A percentile compares a stretch with the other conserved stretches of the same genome.
phyloP scores from a whole-genome alignment of 2,329 filamentous ascomycete genomes.

The Fusarium pilosicola region DNA sequence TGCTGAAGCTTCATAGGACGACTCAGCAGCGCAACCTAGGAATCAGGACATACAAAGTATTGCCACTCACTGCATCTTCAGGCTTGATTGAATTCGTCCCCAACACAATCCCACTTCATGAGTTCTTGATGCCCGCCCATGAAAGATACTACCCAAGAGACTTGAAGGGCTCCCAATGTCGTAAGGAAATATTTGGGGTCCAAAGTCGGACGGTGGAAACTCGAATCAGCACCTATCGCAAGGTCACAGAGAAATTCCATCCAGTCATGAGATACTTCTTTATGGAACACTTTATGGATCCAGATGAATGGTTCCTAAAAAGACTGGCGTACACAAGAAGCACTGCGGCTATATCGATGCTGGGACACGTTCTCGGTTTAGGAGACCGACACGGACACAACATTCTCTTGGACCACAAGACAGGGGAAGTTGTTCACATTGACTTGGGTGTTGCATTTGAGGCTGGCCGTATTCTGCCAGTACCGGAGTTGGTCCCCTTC shows the following conservation, averaged over 20 bases:
- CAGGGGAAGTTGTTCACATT: constrained; percentile 95
- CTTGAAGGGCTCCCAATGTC: constrained; percentile 77
- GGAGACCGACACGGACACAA: constrained; percentile 97
- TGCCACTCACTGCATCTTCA: constrained; percentile 84
- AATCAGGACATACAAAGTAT: constrained; percentile 96
- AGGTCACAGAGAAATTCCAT: constrained; percentile 82
- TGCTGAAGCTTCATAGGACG: constrained; percentile 84
- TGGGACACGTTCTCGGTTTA: constrained; percentile 91
- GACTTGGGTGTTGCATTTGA: constrained; percentile 98
- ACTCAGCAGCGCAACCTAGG: constrained; percentile 89
- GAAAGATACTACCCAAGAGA: constrained; percentile 87
- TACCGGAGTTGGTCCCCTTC: constrained; percentile 96
- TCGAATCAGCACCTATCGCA: constrained; percentile 79
- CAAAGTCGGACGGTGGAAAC: constrained; percentile 75
- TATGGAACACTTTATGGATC: constrained; percentile 91
- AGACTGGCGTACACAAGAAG: constrained; percentile 91
- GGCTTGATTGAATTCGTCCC: constrained; percentile 98
- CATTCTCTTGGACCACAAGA: constrained; percentile 89
- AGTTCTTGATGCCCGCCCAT: constrained; percentile 92
- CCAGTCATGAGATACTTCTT: constrained; percentile 98
- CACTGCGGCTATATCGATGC: constrained; percentile 93
- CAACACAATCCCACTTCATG: constrained; percentile 90
- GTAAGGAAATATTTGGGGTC: constrained; percentile 80
- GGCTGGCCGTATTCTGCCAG: constrained; percentile 90
- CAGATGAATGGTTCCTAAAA: constrained; percentile 94